phyloP scores from a whole-genome alignment of 176 grass and related monocot genomes.

The Carex littledalei region DNA sequence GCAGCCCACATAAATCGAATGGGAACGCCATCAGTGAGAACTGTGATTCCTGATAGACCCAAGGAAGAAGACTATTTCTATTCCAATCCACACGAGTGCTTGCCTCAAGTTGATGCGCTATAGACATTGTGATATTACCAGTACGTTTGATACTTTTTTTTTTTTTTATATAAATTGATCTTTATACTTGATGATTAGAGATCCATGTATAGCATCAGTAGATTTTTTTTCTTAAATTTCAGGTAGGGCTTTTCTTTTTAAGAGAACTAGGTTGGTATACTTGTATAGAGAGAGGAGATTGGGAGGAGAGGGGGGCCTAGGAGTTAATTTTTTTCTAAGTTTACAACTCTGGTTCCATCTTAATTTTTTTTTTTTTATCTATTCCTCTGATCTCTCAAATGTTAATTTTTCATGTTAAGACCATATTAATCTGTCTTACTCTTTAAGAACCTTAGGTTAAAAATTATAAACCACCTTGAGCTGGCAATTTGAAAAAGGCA shows the following conservation, averaged over 20 bases:
- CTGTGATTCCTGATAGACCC: slow-evolving; percentile 64
- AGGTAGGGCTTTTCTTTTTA: neutral
- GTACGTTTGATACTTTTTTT: neutral
- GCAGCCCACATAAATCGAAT: slow-evolving; percentile 59
- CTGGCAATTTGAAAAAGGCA: neutral
- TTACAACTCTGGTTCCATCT: neutral
- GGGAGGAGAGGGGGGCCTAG: neutral
- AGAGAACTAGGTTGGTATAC: slow-evolving; percentile 9
- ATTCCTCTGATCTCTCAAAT: neutral
- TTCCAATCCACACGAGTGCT: slow-evolving; percentile 88
- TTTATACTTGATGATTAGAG: neutral
- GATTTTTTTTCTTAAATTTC: neutral
- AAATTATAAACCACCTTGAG: neutral
- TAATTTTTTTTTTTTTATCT: neutral
- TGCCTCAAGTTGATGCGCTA: slow-evolving; percentile 33
- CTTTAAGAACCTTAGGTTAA: neutral
- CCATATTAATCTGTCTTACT: neutral
- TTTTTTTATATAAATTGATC: neutral
- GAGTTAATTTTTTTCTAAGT: neutral
- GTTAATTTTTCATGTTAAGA: neutral
- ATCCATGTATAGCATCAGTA: neutral
- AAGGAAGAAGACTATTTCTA: slow-evolving; percentile 99
- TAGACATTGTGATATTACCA: slow-evolving; percentile 30
- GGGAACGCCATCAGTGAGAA: slow-evolving; percentile 59
- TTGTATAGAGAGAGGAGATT: slow-evolving; percentile 2